These are phyloP conservation scores for Brassica rapa DNA, from an alignment of 345 rosid species.

Conservation along the genomic window DNA sequence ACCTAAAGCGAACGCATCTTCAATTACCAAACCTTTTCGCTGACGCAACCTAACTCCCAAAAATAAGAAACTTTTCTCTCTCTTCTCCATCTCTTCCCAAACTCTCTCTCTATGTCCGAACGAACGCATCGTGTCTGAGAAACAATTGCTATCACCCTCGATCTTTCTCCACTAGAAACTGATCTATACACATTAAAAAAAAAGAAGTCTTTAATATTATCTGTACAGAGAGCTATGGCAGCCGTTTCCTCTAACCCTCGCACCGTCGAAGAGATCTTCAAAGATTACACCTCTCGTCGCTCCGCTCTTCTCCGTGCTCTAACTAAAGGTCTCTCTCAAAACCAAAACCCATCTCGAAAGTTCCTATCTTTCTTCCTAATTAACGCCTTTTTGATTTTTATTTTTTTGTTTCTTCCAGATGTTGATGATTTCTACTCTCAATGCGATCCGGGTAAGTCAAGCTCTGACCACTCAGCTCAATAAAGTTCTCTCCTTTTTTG, in stretches of 20 bases:
- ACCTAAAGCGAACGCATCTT: constrained; percentile 31
- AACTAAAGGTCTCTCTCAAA: constrained; percentile 54
- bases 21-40: constrained; percentile 37
- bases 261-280: constrained; percentile 93
- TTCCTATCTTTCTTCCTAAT: constrained; percentile 10
- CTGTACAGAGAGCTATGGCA: constrained; percentile 38
- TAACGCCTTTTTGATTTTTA: not conserved
- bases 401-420: constrained; percentile 48
- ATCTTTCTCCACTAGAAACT: constrained; percentile 35
- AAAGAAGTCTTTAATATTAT: not conserved
- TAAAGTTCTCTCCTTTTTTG: constrained; percentile 1
- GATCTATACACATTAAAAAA: constrained; percentile 26
- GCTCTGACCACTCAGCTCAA: not conserved
- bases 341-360: not conserved
- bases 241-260: constrained; percentile 67
- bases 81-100: constrained; percentile 12
- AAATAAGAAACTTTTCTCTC: not conserved
- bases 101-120: constrained; percentile 24
- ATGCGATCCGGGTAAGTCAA: constrained; percentile 88
- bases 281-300: constrained; percentile 79
- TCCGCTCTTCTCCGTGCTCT: constrained; percentile 88
- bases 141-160: constrained; percentile 31
- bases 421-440: constrained; percentile 85
- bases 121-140: constrained; percentile 35
- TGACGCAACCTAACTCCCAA: constrained; percentile 43